These are phyloP conservation scores for Coemansia sp. DNA, from an alignment of 371 early-diverging fungal genomes.

Conservation along the genomic window DNA sequence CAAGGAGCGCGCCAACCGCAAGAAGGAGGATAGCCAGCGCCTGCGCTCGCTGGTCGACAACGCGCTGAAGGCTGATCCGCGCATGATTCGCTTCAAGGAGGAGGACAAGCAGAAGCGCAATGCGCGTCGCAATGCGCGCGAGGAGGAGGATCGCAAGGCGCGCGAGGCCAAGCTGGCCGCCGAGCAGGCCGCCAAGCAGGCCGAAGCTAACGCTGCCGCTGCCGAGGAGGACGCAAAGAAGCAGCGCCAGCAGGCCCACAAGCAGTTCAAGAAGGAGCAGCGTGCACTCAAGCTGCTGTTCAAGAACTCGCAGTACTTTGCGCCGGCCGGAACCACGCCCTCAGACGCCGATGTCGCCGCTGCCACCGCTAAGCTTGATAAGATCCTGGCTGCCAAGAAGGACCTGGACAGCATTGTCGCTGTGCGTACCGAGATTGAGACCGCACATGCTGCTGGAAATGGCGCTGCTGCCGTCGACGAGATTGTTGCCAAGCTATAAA, in stretches of 20 bases:
- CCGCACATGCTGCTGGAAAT: conserved; percentile 49
- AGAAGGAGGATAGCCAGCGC: conserved; percentile 97
- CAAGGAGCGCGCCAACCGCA: conserved; percentile 76
- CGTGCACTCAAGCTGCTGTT: conserved; percentile 82
- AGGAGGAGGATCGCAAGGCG: conserved; percentile 70
- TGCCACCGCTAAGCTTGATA: conserved; percentile 68
- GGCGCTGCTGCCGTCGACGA: conserved; percentile 42
- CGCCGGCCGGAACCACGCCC: conserved; percentile 49
- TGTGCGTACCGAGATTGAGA: conserved; percentile 40
- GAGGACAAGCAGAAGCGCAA: conserved; percentile 86
- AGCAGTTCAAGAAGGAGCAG: conserved; percentile 86
- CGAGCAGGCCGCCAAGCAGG: conserved; percentile 53
- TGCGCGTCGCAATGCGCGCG: conserved; percentile 86
- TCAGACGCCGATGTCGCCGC: conserved; percentile 59
- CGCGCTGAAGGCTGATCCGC: conserved; percentile 84
- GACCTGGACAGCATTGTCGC: conserved; percentile 52
- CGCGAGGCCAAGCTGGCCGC: conserved; percentile 56
- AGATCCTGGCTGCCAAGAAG: conserved; percentile 69
- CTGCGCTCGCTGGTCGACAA: conserved; percentile 83
- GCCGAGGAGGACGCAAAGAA: conserved; percentile 65
- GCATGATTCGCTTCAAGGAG: conserved; percentile 87
- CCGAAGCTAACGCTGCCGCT: conserved; percentile 59
- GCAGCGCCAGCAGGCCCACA: conserved; percentile 74
- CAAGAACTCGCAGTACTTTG: conserved; percentile 79
- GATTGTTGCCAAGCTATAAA: conserved; percentile 33